Percentiles rank a stretch among this genome's conserved stretches.
Evolutionary conservation across 148 eudicot species (phyloP).

Genomic region (Camellia granthamiana): DNA sequence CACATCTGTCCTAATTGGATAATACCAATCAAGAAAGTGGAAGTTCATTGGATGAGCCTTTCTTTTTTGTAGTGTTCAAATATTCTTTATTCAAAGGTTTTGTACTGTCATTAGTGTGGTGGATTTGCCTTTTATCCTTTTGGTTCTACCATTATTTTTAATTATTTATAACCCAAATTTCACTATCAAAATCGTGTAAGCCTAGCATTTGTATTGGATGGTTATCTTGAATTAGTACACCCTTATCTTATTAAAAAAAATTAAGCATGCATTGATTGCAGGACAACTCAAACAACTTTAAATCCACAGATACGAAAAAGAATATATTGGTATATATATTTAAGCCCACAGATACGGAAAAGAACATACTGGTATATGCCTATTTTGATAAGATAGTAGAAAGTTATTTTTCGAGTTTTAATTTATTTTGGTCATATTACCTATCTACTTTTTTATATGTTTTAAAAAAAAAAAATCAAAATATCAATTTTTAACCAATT

Average conservation of each 20-base stretch:
- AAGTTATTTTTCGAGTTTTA: too few species aligned
- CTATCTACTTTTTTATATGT: too few species aligned
- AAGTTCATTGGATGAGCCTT: constrained; percentile 4
- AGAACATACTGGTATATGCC: neutral
- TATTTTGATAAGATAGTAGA: too few species aligned
- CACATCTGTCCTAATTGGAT: neutral
- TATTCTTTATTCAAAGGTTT: neutral
- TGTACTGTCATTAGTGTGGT: constrained; percentile 28
- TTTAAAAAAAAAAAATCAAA: too few species aligned
- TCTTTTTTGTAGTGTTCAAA: neutral
- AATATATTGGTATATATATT: neutral
- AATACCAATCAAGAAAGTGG: constrained; percentile 15
- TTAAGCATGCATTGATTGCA: constrained; percentile 3
- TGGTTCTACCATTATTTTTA: neutral
- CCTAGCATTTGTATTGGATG: constrained; percentile 10
- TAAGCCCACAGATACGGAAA: constrained; percentile 19
- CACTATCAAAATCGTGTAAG: constrained; percentile 19
- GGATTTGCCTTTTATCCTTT: constrained; percentile 19
- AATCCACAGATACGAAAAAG: constrained; percentile 16
- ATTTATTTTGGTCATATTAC: too few species aligned
- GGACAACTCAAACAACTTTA: neutral
- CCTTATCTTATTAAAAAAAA: neutral
- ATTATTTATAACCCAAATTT: neutral
- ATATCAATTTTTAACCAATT: too few species aligned
- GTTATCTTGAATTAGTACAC: neutral